Conservation (phyloP, 495 filamentous ascomycete species). For the Podospora pseudoanserina region DNA sequence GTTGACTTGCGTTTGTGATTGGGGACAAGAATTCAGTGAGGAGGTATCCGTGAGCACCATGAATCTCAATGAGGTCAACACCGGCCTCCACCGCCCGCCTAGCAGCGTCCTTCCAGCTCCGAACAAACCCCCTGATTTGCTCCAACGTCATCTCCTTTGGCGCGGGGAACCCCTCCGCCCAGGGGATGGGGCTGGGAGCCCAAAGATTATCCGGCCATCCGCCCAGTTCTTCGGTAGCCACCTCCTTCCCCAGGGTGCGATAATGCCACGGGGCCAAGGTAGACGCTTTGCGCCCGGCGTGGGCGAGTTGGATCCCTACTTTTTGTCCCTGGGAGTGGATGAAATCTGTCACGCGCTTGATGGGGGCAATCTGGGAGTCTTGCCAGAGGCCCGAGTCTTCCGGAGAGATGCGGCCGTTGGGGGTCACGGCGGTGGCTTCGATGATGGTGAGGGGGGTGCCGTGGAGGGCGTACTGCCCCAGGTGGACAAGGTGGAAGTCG, state of each 20-base stretch:
- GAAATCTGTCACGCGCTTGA: slow-evolving; percentile 60
- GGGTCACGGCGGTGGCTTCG: slow-evolving; percentile 64
- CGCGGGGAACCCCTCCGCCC: slow-evolving; percentile 38
- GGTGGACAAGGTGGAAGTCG: slow-evolving; percentile 63
- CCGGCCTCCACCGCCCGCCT: slow-evolving; percentile 61
- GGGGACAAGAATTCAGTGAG: slow-evolving; percentile 62
- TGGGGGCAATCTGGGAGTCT: slow-evolving; percentile 61
- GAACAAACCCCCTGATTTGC: slow-evolving; percentile 62
- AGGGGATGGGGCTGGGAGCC: slow-evolving; percentile 46
- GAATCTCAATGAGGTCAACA: slow-evolving; percentile 65
- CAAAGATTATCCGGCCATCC: slow-evolving; percentile 67
- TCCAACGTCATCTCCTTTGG: slow-evolving; percentile 57
- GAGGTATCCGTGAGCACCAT: slow-evolving; percentile 63
- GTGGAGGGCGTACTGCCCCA: slow-evolving; percentile 60
- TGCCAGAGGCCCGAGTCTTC: slow-evolving; percentile 68
- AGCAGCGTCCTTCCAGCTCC: slow-evolving; percentile 58
- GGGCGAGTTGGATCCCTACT: slow-evolving; percentile 67
- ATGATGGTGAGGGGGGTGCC: slow-evolving; percentile 63
- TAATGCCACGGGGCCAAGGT: slow-evolving; percentile 57
- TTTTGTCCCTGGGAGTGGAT: slow-evolving; percentile 62
- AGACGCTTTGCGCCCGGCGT: slow-evolving; percentile 72
- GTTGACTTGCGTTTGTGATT: slow-evolving; percentile 46
- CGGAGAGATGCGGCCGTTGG: slow-evolving; percentile 69
- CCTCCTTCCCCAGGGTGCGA: slow-evolving; percentile 19
- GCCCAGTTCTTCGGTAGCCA: slow-evolving; percentile 50